Base-by-base conservation (phyloP, 2,329 filamentous ascomycete species). In the Curvularia lunata region DNA sequence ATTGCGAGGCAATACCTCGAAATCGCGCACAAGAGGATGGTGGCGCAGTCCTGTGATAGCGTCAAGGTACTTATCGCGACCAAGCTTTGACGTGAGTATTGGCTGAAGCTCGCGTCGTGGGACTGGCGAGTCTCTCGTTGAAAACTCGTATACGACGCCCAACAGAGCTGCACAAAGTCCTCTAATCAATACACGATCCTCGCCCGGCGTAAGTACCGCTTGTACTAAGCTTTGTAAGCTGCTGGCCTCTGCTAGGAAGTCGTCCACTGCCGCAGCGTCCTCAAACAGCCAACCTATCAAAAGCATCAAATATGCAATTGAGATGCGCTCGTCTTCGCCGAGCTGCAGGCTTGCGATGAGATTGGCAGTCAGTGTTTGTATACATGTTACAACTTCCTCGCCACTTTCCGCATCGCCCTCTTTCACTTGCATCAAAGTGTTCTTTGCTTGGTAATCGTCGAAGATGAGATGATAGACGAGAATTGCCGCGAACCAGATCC, bases 131-230 rank as follows among this genome's bases (percentile, higher is more conserved):
- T 99, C 95, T 73, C 96, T 97, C 0, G 94, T 97, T 9, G 94
- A 98, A 71, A 98, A 99, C 71, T 99, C 95, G 74, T 98, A 99
- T 4, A 95, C 84, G 19, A 96, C 88, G 9, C 94, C 95, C 1
- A 98, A 83, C 0, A 99, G 80, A 73, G 92, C 87, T 16, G 92
- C 90, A 73, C 90, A 92, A 12, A 99, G 83, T 1, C 95, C 95
- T 64, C 91, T 90, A 13, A 94, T 83, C 30, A 96, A 80, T 19
- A 85, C 81, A 58, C 87, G 88, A 12, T 86, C 86, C 27, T 62
- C 65, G 9, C 75, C 74, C 6, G 72, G 83, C 78, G 70, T 81
- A 70, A 65, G 83, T 72, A 91, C 87, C 27, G 88, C 86, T 67
- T 95, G 90, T 13, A 95, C 86, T 30, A 97, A 81, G 43, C 88